Evolutionary conservation across 345 rosid genomes (phyloP), one percentile per base, ranked within the genome.

Genomic region (Eucalyptus fibrosa): DNA sequence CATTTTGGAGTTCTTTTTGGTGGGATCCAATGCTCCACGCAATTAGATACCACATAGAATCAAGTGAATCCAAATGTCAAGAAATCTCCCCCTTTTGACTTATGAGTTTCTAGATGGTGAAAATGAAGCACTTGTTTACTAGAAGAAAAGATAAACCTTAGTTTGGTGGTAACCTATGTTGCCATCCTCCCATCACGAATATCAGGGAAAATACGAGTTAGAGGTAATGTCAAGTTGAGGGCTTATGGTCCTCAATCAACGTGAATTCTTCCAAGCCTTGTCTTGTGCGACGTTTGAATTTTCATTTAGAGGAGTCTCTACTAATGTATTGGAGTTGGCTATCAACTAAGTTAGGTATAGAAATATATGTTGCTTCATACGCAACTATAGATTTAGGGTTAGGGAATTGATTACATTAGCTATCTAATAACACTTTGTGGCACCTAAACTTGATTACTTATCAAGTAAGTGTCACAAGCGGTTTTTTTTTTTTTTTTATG

Each of bases 181-280:
- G n/a, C 67, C 16, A 55, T 23, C 1, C 1, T 4, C 12, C 28
- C 28, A 23, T 55, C 60, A 55, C 28, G 12, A 26, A 28, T 9
- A 5, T 60, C 1, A 21, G 0, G 4, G 32, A 5, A 60, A 26
- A 26, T 28, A 26, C 2, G 3, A 2, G 1, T 26, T 60, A 28
- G 32, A 60, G 7, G 2, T 28, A 60, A 60, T 60, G n/a, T 12
- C 15, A 28, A 60, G 67, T 60, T 60, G 30, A 26, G 32, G 6
- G 67, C 8, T 28, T 2, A 26, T 12, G n/a, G 16, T 59, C 13
- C n/a, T 59, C 30, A 59, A 59, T 26, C 15, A 15, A 26, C 15
- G 1, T 12, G 67, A 26, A 28, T 59, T 26, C n/a, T 60, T 28
- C 15, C 67, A 28, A 60, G 30, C 2, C 67, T 12, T 5, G 30